A percentile compares a stretch with the other conserved stretches of the same genome.
These are phyloP conservation scores for Ophiostoma quercus DNA, from an alignment of 2,329 filamentous ascomycete genomes.

Conservation along the genomic window DNA sequence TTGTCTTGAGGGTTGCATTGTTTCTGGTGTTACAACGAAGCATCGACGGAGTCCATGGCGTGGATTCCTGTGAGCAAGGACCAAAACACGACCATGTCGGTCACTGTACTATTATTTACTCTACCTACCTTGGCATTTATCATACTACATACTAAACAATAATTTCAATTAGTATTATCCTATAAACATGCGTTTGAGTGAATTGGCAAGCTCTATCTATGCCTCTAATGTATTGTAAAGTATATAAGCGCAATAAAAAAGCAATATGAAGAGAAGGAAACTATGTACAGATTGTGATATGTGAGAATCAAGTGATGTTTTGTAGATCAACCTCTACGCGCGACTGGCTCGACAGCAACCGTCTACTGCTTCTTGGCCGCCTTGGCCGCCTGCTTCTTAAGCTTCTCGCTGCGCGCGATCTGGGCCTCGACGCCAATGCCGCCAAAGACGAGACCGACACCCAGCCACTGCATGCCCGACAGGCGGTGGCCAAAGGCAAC, in stretches of 20 bases:
- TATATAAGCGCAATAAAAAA: not conserved
- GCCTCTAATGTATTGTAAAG: not conserved
- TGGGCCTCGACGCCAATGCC: conserved; percentile 87
- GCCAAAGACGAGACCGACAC: conserved; percentile 87
- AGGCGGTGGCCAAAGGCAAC: conserved; percentile 89
- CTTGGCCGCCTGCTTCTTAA: conserved; percentile 62
- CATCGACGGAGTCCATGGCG: not conserved
- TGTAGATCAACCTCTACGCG: not conserved
- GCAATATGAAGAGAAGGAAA: not conserved
- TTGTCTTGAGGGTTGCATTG: not conserved
- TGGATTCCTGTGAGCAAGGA: not conserved
- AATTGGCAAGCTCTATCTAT: not conserved
- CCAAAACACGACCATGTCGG: not conserved
- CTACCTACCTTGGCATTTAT: not conserved
- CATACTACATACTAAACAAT: not conserved
- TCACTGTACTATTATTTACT: conserved; percentile 6
- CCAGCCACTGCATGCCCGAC: conserved; percentile 85
- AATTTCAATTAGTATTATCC: not conserved
- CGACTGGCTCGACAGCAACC: not conserved
- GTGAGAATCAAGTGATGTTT: not conserved
- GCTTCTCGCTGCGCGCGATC: conserved; percentile 77
- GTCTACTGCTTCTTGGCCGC: conserved; percentile 32
- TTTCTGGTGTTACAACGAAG: not conserved
- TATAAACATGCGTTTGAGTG: not conserved
- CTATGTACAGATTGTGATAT: conserved; percentile 6